A percentile compares a stretch with the other conserved stretches of the same genome.
phyloP scores from a whole-genome alignment of 148 eudicot species.

The Rhododendron vialii region DNA sequence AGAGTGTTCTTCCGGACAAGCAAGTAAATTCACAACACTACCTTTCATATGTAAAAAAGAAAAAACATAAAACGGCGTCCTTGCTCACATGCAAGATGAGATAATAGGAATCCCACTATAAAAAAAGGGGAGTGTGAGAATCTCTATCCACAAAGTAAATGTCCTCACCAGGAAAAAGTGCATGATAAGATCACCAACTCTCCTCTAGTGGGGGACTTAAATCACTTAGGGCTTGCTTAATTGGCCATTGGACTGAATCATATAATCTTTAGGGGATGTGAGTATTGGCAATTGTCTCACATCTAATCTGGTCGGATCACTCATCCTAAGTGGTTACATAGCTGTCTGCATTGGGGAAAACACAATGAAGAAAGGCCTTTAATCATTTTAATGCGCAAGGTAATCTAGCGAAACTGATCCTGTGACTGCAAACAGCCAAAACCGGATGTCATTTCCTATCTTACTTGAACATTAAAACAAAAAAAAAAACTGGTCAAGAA shows the following conservation, averaged over 20 bases:
- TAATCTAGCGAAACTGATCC: background rate
- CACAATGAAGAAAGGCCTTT: background rate
- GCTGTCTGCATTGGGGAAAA: background rate
- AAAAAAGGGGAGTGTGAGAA: no score
- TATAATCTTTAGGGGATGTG: background rate
- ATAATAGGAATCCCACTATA: no score
- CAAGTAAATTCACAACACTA: background rate
- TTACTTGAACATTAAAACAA: background rate
- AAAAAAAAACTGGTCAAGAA: background rate
- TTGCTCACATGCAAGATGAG: background rate
- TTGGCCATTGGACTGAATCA: no score
- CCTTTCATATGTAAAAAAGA: no score
- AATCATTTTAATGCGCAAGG: background rate
- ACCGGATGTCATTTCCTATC: background rate
- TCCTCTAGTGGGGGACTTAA: no score
- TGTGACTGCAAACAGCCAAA: background rate
- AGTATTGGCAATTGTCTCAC: background rate
- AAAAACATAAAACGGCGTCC: background rate
- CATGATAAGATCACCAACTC: background rate
- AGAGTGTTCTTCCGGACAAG: background rate
- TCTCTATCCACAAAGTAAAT: no score
- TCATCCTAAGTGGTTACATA: no score
- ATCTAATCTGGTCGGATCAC: background rate
- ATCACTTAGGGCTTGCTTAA: no score
- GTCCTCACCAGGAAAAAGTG: background rate